phyloP scores from a whole-genome alignment of 306 rosid species.

The Acacia crassicarpa region DNA sequence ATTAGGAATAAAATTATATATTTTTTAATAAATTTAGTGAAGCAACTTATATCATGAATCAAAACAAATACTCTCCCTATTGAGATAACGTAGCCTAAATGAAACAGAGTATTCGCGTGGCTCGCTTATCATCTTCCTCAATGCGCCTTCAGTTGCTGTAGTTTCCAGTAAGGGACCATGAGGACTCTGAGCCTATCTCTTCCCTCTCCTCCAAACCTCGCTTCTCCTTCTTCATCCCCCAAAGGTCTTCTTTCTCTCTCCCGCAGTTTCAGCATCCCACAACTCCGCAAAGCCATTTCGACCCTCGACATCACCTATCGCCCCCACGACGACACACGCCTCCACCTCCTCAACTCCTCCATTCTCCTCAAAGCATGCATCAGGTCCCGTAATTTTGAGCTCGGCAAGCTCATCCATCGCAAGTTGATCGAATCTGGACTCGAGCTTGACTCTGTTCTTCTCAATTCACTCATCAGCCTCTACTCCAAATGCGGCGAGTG shows the following conservation, averaged over 20 bases:
- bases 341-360: slow-evolving; percentile 34
- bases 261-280: slow-evolving; percentile 25
- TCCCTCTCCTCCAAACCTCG: neutral
- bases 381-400: slow-evolving; percentile 38
- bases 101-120: too few relatives aligned
- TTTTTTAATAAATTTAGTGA: too few relatives aligned
- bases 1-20: too few relatives aligned
- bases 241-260: neutral
- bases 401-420: slow-evolving; percentile 53
- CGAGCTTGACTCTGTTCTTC: slow-evolving; percentile 41
- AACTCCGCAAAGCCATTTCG: slow-evolving; percentile 46
- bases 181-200: slow-evolving; percentile 1
- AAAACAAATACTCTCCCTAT: too few relatives aligned
- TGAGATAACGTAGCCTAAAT: too few relatives aligned
- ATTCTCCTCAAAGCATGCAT: slow-evolving; percentile 62
- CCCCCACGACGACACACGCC: neutral
- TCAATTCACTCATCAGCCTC: slow-evolving; percentile 49
- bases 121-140: neutral
- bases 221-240: neutral
- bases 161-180: neutral
- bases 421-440: slow-evolving; percentile 40
- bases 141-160: neutral
- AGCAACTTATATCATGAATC: too few relatives aligned
- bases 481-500: slow-evolving; percentile 56
- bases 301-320: slow-evolving; percentile 30